Evolutionary conservation across 2,329 filamentous ascomycete genomes (phyloP).

Genomic region (Aspergillus hortae): DNA sequence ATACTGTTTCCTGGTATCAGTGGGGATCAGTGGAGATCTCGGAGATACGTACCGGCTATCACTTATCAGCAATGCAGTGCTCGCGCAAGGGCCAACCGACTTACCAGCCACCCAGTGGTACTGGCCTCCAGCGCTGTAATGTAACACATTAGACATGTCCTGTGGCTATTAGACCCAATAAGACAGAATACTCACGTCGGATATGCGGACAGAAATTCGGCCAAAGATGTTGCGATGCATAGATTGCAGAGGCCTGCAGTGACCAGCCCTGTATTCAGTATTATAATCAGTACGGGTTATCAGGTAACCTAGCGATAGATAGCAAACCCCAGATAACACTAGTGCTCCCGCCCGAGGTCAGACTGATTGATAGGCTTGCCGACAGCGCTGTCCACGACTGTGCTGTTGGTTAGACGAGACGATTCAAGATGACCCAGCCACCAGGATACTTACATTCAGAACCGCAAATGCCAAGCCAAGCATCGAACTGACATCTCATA

Average conservation of each 20-base stretch:
- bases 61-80: background rate
- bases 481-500: constrained; percentile 42
- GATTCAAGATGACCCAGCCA: background rate
- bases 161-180: background rate
- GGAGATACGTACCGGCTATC: constrained; percentile 27
- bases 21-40: background rate
- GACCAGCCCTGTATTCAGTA: constrained; percentile 37
- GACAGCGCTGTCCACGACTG: constrained; percentile 59
- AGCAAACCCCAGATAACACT: constrained; percentile 66
- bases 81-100: constrained; percentile 6
- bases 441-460: constrained; percentile 42
- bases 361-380: constrained; percentile 55
- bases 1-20: constrained; percentile 35
- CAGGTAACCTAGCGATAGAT: background rate
- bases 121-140: constrained; percentile 50
- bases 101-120: constrained; percentile 67
- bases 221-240: constrained; percentile 64
- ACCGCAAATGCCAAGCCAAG: constrained; percentile 60
- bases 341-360: constrained; percentile 69
- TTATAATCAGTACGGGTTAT: background rate
- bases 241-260: constrained; percentile 66
- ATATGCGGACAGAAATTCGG: constrained; percentile 67
- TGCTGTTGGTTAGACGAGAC: constrained; percentile 4
- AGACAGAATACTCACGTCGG: constrained; percentile 36
- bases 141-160: background rate